Percentiles rank a stretch among this genome's conserved stretches.
These are phyloP conservation scores for Strobilomyces confusus DNA, from an alignment of 768 basidiomycete genomes.

Conservation along the genomic window DNA sequence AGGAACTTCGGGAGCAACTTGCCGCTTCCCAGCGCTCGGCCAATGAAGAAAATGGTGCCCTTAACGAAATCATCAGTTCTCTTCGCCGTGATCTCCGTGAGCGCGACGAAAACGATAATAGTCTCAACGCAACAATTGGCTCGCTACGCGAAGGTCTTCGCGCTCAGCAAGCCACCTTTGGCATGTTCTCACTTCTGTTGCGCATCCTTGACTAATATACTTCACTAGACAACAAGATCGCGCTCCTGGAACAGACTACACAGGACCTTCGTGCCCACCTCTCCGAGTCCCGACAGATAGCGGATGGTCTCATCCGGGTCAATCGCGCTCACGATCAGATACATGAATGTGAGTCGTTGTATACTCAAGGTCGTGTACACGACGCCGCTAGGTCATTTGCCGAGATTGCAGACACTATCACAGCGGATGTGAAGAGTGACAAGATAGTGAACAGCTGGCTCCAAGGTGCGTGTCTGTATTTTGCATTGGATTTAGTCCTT, in stretches of 20 bases:
- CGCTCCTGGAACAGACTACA: neutral
- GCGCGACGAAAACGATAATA: no score
- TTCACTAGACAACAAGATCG: neutral
- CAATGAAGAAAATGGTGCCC: neutral
- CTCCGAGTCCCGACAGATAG: neutral
- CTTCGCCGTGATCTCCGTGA: no score
- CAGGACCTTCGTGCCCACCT: neutral
- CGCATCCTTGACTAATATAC: neutral
- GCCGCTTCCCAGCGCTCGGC: neutral
- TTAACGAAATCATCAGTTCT: no score
- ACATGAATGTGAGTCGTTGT: neutral
- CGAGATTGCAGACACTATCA: neutral
- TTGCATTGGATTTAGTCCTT: neutral
- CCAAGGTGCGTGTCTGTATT: neutral
- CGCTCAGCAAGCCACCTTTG: neutral
- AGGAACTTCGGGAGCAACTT: neutral
- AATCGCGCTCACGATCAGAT: neutral
- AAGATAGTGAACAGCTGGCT: neutral
- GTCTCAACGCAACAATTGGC: no score
- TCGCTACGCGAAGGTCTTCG: no score
- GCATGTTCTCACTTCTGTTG: neutral
- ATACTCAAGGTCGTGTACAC: neutral
- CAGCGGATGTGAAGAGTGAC: neutral
- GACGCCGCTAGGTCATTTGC: neutral
- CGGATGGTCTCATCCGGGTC: neutral